Evolutionary conservation across 306 rosid species (phyloP).

Genomic region (Carpinus viminea): DNA sequence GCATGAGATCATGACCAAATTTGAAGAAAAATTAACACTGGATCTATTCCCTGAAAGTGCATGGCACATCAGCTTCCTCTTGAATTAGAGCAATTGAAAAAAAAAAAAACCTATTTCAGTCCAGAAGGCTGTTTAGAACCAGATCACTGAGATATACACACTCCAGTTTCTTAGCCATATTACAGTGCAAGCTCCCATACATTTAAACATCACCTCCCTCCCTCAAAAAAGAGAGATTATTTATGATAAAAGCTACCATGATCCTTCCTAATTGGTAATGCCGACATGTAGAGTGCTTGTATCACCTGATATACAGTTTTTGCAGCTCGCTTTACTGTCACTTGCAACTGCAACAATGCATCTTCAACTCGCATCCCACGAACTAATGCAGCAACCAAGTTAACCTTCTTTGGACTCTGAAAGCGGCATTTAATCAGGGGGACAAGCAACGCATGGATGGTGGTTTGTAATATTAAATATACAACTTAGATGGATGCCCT

Average conservation of each 20-base stretch:
- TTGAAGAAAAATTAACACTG: neutral
- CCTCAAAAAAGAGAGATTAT: neutral
- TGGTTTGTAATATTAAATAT: neutral
- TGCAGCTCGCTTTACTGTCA: conserved; percentile 84
- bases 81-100: neutral
- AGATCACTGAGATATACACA: neutral
- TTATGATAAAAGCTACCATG: neutral
- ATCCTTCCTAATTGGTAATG: conserved; percentile 7
- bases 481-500: neutral
- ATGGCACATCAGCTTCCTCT: neutral
- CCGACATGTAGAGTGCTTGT: conserved; percentile 14
- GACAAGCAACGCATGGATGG: neutral
- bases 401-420: conserved; percentile 93
- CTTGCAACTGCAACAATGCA: conserved; percentile 87
- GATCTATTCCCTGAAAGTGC: neutral
- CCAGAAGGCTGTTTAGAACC: conserved; percentile 7
- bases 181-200: neutral
- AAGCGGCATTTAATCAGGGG: conserved; percentile 2
- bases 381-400: conserved; percentile 90
- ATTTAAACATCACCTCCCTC: neutral
- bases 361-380: conserved; percentile 99
- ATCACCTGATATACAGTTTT: conserved; percentile 92
- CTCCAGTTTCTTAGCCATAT: neutral
- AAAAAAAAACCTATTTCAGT: neutral
- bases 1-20: neutral